Evolutionary conservation across 768 basidiomycete genomes (phyloP).

Genomic region (Lactifluus volemus): DNA sequence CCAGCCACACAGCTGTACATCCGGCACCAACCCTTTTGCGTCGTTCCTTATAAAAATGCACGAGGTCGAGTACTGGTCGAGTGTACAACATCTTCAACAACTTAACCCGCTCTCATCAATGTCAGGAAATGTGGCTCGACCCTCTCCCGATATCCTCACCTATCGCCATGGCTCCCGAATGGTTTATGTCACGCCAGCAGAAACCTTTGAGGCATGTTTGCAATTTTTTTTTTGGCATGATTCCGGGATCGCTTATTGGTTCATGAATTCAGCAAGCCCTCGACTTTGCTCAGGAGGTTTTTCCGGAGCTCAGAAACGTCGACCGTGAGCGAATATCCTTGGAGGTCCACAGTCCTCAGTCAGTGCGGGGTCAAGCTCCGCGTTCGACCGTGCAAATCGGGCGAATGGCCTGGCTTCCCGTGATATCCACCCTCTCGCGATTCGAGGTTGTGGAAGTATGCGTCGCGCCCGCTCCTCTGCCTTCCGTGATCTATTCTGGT

Average conservation of each 20-base stretch:
- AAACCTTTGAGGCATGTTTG: constrained; percentile 19
- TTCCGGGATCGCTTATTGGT: not conserved
- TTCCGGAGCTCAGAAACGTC: constrained; percentile 19
- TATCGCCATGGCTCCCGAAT: constrained; percentile 22
- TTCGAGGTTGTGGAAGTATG: constrained; percentile 25
- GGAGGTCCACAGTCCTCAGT: constrained; percentile 19
- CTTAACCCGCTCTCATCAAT: no score
- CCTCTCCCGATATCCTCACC: constrained; percentile 19
- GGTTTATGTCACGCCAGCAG: constrained; percentile 24
- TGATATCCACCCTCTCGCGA: constrained; percentile 17
- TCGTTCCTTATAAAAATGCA: no score
- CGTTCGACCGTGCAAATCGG: constrained; percentile 20
- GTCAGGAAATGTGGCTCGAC: not conserved
- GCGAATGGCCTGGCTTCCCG: constrained; percentile 22
- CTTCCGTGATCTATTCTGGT: not conserved
- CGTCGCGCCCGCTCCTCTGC: constrained; percentile 1
- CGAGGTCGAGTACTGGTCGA: no score
- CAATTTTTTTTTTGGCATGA: no score
- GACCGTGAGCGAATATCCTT: constrained; percentile 19
- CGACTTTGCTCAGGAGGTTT: constrained; percentile 18
- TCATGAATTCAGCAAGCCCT: constrained; percentile 20
- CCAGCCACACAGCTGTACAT: no score
- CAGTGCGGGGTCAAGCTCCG: not conserved
- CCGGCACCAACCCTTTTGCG: no score
- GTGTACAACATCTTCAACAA: no score